A percentile compares a stretch with the other conserved stretches of the same genome.
phyloP scores from a whole-genome alignment of 2,329 filamentous ascomycete genomes.

The Aureobasidium sp. region DNA sequence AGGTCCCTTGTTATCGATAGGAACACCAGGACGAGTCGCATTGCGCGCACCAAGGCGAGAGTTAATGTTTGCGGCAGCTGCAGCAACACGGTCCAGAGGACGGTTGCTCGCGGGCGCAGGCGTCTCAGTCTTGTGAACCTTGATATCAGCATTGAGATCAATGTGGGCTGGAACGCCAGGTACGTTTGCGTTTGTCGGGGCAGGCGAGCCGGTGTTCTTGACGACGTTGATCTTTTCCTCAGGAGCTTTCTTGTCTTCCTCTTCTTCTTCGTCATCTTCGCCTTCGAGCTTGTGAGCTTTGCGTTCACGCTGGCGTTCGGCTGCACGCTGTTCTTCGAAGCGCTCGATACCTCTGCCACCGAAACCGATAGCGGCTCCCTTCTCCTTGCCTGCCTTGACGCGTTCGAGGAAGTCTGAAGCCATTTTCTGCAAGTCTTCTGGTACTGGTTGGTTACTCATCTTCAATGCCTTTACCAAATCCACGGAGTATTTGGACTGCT shows the following conservation, averaged over 20 bases:
- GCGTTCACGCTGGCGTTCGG: conserved; percentile 74
- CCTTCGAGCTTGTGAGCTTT: conserved; percentile 85
- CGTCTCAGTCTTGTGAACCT: conserved; percentile 61
- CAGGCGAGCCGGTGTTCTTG: conserved; percentile 14
- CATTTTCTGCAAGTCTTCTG: conserved; percentile 55
- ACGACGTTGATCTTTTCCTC: conserved; percentile 43
- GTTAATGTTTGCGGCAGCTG: conserved; percentile 87
- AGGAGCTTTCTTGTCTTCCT: conserved; percentile 48
- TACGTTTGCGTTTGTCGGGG: conserved; percentile 12
- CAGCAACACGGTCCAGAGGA: conserved; percentile 56
- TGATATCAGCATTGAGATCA: conserved; percentile 60
- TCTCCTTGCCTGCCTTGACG: conserved; percentile 85
- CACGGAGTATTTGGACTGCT: conserved; percentile 82
- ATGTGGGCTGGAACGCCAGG: conserved; percentile 45
- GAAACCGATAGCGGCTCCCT: conserved; percentile 74
- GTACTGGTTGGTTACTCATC: conserved; percentile 78
- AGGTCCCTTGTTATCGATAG: conserved; percentile 96
- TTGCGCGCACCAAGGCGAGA: conserved; percentile 77
- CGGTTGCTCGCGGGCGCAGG: conserved; percentile 46
- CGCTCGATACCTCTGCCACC: conserved; percentile 90
- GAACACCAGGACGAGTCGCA: conserved; percentile 81
- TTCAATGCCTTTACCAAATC: conserved; percentile 88
- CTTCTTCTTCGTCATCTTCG: conserved; percentile 70
- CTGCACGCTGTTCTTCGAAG: conserved; percentile 83
- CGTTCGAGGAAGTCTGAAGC: conserved; percentile 71